Base-by-base conservation (phyloP, 2,329 filamentous ascomycete genomes). In the Diaporthe amygdali region DNA sequence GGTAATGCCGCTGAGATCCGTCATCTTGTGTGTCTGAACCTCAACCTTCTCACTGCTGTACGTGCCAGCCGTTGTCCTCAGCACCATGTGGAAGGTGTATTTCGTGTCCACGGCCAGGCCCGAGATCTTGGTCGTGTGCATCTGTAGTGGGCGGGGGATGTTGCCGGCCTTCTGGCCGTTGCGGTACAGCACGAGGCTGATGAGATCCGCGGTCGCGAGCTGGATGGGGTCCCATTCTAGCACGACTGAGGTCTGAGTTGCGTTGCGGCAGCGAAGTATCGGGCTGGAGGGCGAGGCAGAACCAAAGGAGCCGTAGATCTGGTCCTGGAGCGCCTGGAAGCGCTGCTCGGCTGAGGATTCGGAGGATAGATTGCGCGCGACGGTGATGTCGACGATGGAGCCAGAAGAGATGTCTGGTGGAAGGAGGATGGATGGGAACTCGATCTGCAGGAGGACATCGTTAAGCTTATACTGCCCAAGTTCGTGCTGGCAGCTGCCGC, bases 11-110 rank as follows among this genome's bases (percentile, higher is more conserved):
- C 93, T 95, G 66, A 99, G 87, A 81, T 99, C 95, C 47, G 96
- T 98, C 95, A 99, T 98, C 86, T 98, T 97, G 85, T 99, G 96
- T 55, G 96, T 99, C 78, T 93, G 91, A 71, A 97, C 95, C 5
- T 89, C 89, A 66, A 99, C 87, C 80, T 93, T 94, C 75, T 97
- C 94, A 80, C 93, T 96, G 73, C 89, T 89, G 78, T 91, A 95
- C 47, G 94, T 97, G 71, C 96, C 96, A 5, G 96, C 96, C 69
- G 91, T 95, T 8, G 96, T 99, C 78, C 94, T 90, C 79, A 99
- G 86, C 12, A 98, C 93, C 64, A 98, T 88, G 80, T 98, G 94
- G 85, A 99, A 99, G 1, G 90, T 92, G 83, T 98, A 99, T 83
- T 97, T 95, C 49, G 94, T 97, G 81, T 98, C 95, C 79, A 99